A percentile compares a stretch with the other conserved stretches of the same genome.
These are phyloP conservation scores for Diaporthe humulicola DNA, from an alignment of 2,329 filamentous ascomycete genomes.

Conservation along the genomic window DNA sequence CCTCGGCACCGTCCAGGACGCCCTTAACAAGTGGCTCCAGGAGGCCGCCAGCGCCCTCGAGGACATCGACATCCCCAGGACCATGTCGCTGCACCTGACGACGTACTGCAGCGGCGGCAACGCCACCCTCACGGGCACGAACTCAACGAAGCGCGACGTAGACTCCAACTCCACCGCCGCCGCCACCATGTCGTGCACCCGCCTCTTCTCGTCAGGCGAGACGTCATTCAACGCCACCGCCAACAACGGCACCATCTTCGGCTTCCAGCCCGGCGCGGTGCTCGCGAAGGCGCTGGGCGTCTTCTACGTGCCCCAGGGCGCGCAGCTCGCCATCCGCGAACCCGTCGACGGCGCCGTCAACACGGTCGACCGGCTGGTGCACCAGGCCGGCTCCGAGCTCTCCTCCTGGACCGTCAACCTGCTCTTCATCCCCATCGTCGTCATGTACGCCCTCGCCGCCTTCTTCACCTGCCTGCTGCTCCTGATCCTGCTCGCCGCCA, in stretches of 20 bases:
- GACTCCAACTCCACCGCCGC: constrained; percentile 3
- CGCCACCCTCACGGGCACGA: neutral
- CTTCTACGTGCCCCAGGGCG: constrained; percentile 37
- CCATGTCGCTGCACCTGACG: constrained; percentile 38
- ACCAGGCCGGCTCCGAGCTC: constrained; percentile 32
- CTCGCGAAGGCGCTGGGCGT: constrained; percentile 38
- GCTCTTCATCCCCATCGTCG: constrained; percentile 39
- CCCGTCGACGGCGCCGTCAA: constrained; percentile 37
- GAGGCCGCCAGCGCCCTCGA: constrained; percentile 34
- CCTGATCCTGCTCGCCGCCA: constrained; percentile 32
- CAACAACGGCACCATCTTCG: constrained; percentile 38
- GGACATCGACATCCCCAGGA: constrained; percentile 34
- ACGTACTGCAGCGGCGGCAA: constrained; percentile 35
- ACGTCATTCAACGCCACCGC: constrained; percentile 26
- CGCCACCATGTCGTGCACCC: constrained; percentile 15
- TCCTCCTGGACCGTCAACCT: constrained; percentile 35
- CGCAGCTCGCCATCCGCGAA: constrained; percentile 31
- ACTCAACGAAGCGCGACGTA: constrained; percentile 11
- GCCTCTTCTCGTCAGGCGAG: constrained; percentile 35
- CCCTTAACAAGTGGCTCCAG: constrained; percentile 37
- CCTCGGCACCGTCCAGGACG: constrained; percentile 37
- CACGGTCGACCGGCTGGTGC: constrained; percentile 35
- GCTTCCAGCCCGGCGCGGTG: constrained; percentile 37
- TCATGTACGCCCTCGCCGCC: constrained; percentile 33
- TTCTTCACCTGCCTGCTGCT: constrained; percentile 34